Evolutionary conservation across 345 rosid species (phyloP).

Genomic region (Corchorus capsularis): DNA sequence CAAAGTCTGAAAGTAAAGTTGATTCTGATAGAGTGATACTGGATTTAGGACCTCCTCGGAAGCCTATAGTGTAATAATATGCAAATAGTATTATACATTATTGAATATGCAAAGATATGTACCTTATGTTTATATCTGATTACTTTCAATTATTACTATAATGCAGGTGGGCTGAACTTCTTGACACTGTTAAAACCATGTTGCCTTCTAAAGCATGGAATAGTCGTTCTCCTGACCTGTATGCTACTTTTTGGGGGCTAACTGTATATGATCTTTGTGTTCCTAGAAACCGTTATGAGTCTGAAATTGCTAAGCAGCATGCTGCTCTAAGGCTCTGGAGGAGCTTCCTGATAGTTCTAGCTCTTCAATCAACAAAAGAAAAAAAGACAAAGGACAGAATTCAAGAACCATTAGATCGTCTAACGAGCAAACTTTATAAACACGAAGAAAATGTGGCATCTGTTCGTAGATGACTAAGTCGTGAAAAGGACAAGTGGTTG

Average conservation of each 20-base stretch:
- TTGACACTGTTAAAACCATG: slow-evolving; percentile 85
- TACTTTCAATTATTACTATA: not conserved
- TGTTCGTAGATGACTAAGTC: slow-evolving; percentile 80
- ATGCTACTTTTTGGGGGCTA: slow-evolving; percentile 98
- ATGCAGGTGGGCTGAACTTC: slow-evolving; percentile 97
- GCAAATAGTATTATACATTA: not conserved
- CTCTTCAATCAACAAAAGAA: slow-evolving; percentile 91
- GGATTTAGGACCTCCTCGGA: slow-evolving; percentile 28
- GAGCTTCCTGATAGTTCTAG: slow-evolving; percentile 94
- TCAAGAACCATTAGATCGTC: slow-evolving; percentile 96
- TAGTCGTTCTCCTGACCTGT: slow-evolving; percentile 98
- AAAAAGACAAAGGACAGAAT: slow-evolving; percentile 99
- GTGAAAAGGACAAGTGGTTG: slow-evolving; percentile 96
- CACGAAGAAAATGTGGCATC: slow-evolving; percentile 97
- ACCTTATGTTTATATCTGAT: not conserved
- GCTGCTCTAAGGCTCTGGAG: slow-evolving; percentile 90
- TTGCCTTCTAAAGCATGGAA: slow-evolving; percentile 98
- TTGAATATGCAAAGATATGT: not conserved
- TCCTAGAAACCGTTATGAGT: slow-evolving; percentile 89
- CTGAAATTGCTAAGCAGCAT: slow-evolving; percentile 95
- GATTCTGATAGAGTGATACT: slow-evolving; percentile 15
- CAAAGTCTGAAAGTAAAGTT: slow-evolving; percentile 47
- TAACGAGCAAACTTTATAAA: slow-evolving; percentile 73
- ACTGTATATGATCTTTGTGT: slow-evolving; percentile 95
- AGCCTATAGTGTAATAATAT: slow-evolving; percentile 55